Evolutionary conservation across 495 filamentous ascomycete genomes (phyloP).

Genomic region (Penicillium silybi): DNA sequence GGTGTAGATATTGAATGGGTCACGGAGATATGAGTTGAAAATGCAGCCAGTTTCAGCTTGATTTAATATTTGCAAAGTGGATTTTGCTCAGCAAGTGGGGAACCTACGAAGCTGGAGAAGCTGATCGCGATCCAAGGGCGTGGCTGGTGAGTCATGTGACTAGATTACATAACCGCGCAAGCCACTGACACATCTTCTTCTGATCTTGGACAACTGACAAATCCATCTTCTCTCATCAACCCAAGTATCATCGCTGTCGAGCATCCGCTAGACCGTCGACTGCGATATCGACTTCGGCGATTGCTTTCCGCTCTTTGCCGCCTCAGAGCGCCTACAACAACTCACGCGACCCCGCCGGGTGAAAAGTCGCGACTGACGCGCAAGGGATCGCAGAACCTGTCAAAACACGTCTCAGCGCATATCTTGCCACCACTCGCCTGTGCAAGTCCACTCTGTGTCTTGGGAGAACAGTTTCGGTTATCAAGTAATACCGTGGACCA

Average conservation of each 20-base stretch:
- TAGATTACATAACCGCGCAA: neutral
- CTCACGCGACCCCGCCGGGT: constrained; percentile 36
- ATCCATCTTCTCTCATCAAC: constrained; percentile 9
- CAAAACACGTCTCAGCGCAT: constrained; percentile 18
- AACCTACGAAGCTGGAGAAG: constrained; percentile 22
- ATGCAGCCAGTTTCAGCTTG: constrained; percentile 12
- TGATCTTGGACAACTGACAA: constrained; percentile 1
- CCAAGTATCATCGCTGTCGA: constrained; percentile 1
- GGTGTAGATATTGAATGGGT: neutral
- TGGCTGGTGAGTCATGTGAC: constrained; percentile 13
- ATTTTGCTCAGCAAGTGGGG: constrained; percentile 25
- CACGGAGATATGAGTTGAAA: neutral
- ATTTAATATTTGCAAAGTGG: constrained; percentile 9
- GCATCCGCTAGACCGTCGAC: neutral
- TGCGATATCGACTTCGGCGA: neutral
- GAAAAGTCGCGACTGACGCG: constrained; percentile 26
- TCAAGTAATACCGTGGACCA: constrained; percentile 38
- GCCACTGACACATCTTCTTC: constrained; percentile 13
- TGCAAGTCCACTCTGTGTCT: constrained; percentile 11
- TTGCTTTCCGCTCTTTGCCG: neutral
- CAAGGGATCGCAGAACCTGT: constrained; percentile 22
- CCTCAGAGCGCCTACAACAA: constrained; percentile 1
- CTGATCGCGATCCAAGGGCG: constrained; percentile 13
- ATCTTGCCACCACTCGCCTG: constrained; percentile 6
- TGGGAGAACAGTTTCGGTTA: constrained; percentile 19